Base-by-base conservation (phyloP, 1,284 basidiomycete genomes). In the Boletellus sp. region DNA sequence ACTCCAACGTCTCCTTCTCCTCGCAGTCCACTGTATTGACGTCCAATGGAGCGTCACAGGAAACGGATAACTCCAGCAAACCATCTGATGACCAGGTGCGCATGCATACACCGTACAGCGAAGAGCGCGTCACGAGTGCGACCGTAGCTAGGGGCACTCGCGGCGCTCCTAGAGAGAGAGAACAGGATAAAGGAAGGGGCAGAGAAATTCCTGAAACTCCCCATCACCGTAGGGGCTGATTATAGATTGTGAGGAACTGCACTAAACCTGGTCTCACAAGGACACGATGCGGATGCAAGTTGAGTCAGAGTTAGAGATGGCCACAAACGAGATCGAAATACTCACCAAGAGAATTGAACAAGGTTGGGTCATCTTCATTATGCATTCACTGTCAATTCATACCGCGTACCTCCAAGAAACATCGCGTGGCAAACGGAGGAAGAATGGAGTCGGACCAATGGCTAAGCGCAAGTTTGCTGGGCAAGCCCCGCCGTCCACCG, bases 121-220 rank as follows among this genome's bases (percentile, higher is more conserved):
- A 50, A 24, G 38, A 42, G 5, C 28, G 10, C 38, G 36, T 52
- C 50, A 62, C 47, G 19, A 53, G 37, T 35, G 8, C 28, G 24
- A 19, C n/a, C n/a, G 16, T 56, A 93, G 87, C 69, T 91, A 44
- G 80, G 82, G 42, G 71, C 76, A n/a, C 75, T 93, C 33, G 80
- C 79, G 43, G 78, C 76, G 54, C 81, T 83, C 66, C 77, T 92
- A 37, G 79, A 82, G 56, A 75, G 85, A 53, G 85, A 91, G 68
- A 82, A 80, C 55, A 81, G 86, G 52, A 91, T 93, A 61, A 89
- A 83, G 65, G 89, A 92, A 68, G 91, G 92, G 16, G 91, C 91
- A 1, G 89, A 91, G 71, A 90, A 87, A 55, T 75, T 94, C 49
- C 73, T 94, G 43, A 81, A 82, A 55, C 82, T 88, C 70, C 74